Evolutionary conservation across 2,329 filamentous ascomycete genomes (phyloP).

Genomic region (Talaromyces rugulosus): DNA sequence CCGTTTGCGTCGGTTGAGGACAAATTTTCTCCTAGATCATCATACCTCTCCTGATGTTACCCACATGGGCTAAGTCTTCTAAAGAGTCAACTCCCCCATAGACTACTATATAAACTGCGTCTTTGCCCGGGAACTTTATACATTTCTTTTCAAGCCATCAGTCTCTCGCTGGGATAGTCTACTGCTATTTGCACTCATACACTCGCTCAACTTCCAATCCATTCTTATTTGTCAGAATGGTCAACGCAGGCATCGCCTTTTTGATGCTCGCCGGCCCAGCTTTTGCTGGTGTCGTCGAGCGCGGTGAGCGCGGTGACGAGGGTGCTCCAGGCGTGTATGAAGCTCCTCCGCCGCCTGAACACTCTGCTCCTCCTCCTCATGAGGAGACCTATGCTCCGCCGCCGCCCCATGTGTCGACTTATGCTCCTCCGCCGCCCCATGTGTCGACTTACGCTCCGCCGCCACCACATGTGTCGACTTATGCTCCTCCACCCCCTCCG

Average conservation of each 20-base stretch:
- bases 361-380: not conserved
- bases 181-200: conserved; percentile 14
- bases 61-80: not conserved
- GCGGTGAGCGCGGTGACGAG: conserved; percentile 11
- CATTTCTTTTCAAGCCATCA: not conserved
- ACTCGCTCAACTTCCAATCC: conserved; percentile 19
- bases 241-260: conserved; percentile 30
- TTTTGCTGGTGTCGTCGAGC: conserved; percentile 30
- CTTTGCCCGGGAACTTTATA: not conserved
- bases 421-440: conserved; percentile 5
- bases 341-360: conserved; percentile 1
- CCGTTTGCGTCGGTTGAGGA: conserved; percentile 9
- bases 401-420: not conserved
- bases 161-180: conserved; percentile 10
- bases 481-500: not conserved
- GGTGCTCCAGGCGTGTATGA: conserved; percentile 6
- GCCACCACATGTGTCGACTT: too few species aligned
- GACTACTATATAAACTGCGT: conserved; percentile 12
- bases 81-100: not conserved
- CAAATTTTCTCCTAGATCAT: not conserved
- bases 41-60: not conserved
- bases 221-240: conserved; percentile 24
- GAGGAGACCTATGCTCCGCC: conserved; percentile 8
- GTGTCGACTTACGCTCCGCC: not conserved
- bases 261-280: conserved; percentile 33